Base-by-base conservation (phyloP, 2,329 filamentous ascomycete genomes). In the Hypoxylon sp. region DNA sequence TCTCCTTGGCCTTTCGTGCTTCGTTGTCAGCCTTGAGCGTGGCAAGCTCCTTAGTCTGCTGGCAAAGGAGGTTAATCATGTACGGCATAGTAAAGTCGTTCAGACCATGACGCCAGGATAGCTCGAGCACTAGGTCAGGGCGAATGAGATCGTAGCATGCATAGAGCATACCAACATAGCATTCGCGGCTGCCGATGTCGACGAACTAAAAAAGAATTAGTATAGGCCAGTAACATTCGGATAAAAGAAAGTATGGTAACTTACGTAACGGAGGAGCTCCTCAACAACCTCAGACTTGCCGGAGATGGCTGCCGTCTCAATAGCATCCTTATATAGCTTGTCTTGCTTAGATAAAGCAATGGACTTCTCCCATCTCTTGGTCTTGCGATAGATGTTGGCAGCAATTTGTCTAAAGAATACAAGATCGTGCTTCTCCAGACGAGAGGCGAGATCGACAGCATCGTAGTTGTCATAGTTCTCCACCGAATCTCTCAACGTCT, bases 401-500 rank as follows among this genome's bases (percentile, higher is more conserved):
- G 96, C 96, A 78, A 99, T 97, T 82, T 99, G 96, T 78, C 96
- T 92, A 92, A 99, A 99, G 87, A 99, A 99, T 72, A 99, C 94
- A 53, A 99, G 85, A 63, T 99, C 96, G 78, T 99, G 97, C 85
- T 96, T 96, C 88, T 99, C 97, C 10, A 99, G 87, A 62, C 96
- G 92, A 79, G 92, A 88, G 1, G 96, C 97, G 67, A 99, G 89
- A 26, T 97, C 94, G 51, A 97, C 93, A 2, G 95, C 92, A 80
- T 99, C 97, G 79, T 98, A 99, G 83, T 99, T 99, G 86, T 99
- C 96, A 81, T 98, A 97, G 83, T 97, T 97, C 83, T 98, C 94
- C 10, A 98, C 95, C 1, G 96, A 99, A 82, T 99, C 96, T 58
- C 94, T 92, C 29, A 99, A 87, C 14, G 95, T 98, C 90, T 99